These are phyloP conservation scores for Balamuthia mandrillaris DNA, from an alignment of 208 protist species.

Conservation along the genomic window DNA sequence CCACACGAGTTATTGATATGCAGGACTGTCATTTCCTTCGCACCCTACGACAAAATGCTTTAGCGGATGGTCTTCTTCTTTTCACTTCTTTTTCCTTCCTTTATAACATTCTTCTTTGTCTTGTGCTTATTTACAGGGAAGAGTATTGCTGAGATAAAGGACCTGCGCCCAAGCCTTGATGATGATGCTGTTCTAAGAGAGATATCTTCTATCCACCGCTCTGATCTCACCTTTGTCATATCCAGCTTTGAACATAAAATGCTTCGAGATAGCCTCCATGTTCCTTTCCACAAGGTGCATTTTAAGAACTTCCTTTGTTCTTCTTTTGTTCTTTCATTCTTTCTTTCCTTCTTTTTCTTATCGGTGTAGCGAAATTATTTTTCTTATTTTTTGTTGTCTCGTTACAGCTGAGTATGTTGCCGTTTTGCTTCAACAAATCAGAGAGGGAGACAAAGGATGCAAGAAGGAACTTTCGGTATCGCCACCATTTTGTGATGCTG, in stretches of 20 bases:
- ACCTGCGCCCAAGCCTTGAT: neutral
- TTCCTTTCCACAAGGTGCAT: neutral
- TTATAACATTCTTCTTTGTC: neutral
- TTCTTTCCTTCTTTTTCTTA: neutral
- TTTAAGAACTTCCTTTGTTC: too few species aligned
- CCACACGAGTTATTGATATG: neutral
- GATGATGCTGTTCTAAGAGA: neutral
- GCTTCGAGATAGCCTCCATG: neutral
- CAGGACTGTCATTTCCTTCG: slow-evolving; percentile 9
- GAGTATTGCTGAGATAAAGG: neutral
- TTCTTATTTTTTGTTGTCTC: neutral
- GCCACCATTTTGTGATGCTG: slow-evolving; percentile 24
- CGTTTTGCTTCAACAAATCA: neutral
- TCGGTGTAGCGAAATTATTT: neutral
- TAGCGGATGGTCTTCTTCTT: neutral
- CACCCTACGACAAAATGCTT: neutral
- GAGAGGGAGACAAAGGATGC: neutral
- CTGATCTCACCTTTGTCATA: slow-evolving; percentile 8
- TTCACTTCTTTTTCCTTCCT: neutral
- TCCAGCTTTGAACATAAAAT: neutral
- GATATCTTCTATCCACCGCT: slow-evolving; percentile 4
- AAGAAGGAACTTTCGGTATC: too few species aligned
- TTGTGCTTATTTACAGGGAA: too few species aligned
- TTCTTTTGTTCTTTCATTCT: too few species aligned
- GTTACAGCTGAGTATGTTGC: neutral